Evolutionary conservation across 805 yeast species (phyloP).

Genomic region (Pichia membranifaciens): DNA sequence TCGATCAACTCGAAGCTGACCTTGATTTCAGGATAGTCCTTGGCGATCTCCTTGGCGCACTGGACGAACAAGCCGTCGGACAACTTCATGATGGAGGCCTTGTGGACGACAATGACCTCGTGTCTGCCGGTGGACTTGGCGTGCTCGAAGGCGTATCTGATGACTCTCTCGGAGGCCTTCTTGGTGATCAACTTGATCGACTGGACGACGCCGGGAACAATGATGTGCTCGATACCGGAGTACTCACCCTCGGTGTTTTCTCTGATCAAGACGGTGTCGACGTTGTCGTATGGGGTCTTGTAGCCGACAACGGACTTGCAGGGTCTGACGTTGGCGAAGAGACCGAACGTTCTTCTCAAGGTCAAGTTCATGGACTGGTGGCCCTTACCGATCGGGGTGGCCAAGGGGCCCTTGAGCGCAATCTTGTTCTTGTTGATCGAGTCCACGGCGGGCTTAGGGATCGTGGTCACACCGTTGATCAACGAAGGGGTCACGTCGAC

Average conservation of each 20-base stretch:
- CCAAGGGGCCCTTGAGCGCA: slow-evolving; percentile 96
- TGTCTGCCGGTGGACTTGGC: slow-evolving; percentile 84
- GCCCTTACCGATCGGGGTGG: slow-evolving; percentile 98
- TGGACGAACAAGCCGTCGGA: slow-evolving; percentile 95
- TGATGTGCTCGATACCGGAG: slow-evolving; percentile 97
- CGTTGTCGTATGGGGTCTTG: slow-evolving; percentile 84
- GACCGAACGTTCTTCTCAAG: slow-evolving; percentile 90
- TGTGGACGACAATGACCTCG: slow-evolving; percentile 91
- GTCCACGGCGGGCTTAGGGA: slow-evolving; percentile 87
- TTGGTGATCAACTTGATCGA: slow-evolving; percentile 95
- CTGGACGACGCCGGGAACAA: slow-evolving; percentile 98
- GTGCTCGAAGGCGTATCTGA: slow-evolving; percentile 95
- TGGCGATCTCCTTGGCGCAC: slow-evolving; percentile 82
- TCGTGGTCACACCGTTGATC: slow-evolving; percentile 86
- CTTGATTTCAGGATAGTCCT: slow-evolving; percentile 87
- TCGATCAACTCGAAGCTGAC: slow-evolving; percentile 85
- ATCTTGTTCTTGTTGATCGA: slow-evolving; percentile 89
- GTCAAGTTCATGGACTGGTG: slow-evolving; percentile 97
- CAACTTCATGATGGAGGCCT: slow-evolving; percentile 96
- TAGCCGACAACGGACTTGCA: slow-evolving; percentile 90
- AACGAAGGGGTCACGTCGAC: slow-evolving; percentile 94
- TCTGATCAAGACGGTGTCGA: slow-evolving; percentile 93
- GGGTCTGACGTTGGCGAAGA: slow-evolving; percentile 97
- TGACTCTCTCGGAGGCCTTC: slow-evolving; percentile 93
- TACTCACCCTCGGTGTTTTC: slow-evolving; percentile 99